These are phyloP conservation scores for Serendipita sp. DNA, from an alignment of 768 basidiomycete genomes.

Conservation along the genomic window DNA sequence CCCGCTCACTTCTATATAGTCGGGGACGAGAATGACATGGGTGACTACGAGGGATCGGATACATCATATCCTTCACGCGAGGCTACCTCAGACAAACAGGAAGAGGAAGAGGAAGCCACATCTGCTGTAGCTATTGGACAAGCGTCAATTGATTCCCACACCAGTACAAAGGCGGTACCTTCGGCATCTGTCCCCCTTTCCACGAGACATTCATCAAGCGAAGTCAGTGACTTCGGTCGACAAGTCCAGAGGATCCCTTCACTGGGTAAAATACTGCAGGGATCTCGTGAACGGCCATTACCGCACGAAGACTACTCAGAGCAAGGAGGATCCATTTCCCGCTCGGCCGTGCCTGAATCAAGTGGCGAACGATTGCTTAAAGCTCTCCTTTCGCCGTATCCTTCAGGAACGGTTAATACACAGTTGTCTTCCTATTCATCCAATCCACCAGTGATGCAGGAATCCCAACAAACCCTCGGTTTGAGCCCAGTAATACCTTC, in stretches of 20 bases:
- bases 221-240: background rate
- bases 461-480: no score
- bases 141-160: background rate
- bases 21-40: background rate
- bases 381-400: background rate
- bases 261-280: background rate
- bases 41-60: background rate
- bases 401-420: no score
- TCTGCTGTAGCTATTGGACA: background rate
- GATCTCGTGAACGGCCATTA: background rate
- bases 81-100: background rate
- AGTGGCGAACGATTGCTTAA: background rate
- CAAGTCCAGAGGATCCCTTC: background rate
- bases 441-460: no score
- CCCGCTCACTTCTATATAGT: background rate
- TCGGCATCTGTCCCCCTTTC: slow-evolving; percentile 8
- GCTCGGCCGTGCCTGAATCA: background rate
- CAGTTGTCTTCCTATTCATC: no score
- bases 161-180: background rate
- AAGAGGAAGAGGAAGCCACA: background rate
- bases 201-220: background rate
- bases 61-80: background rate
- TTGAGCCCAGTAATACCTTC: no score
- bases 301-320: background rate
- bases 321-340: background rate